A percentile compares a stretch with the other conserved stretches of the same genome.
Conservation (phyloP, 2,329 filamentous ascomycete species). For the Aspergillus felis region DNA sequence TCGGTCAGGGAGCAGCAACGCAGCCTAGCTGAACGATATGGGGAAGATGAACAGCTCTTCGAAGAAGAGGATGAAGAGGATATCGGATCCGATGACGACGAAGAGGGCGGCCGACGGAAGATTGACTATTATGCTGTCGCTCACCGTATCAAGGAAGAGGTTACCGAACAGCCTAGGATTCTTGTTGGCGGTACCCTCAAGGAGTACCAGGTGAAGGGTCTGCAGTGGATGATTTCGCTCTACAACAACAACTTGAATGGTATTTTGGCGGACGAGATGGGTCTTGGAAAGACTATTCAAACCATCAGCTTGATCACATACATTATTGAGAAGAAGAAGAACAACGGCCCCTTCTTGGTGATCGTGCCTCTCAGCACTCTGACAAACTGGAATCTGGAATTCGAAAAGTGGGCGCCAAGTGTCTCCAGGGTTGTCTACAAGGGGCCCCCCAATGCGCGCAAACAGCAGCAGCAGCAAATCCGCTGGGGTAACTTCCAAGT, state of each 20-base stretch:
- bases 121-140: conserved; percentile 99
- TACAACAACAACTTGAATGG: conserved; percentile 99
- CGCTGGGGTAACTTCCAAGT: conserved; percentile 95
- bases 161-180: conserved; percentile 75
- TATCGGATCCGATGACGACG: conserved; percentile 63
- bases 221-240: conserved; percentile 99
- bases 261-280: conserved; percentile 98
- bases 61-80: conserved; percentile 62
- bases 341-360: conserved; percentile 88
- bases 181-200: conserved; percentile 90
- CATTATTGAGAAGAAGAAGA: conserved; percentile 91
- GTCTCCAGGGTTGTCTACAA: conserved; percentile 92
- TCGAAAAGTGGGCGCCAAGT: conserved; percentile 96
- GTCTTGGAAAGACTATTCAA: conserved; percentile 98
- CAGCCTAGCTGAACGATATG: conserved; percentile 73
- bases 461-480: conserved; percentile 88
- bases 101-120: conserved; percentile 63
- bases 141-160: conserved; percentile 90
- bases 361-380: conserved; percentile 96
- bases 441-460: conserved; percentile 81
- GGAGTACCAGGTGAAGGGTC: conserved; percentile 96
- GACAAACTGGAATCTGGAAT: conserved; percentile 98
- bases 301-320: conserved; percentile 97
- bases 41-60: conserved; percentile 55
- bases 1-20: conserved; percentile 94